Base-by-base conservation (phyloP, 208 protist genomes). In the Histomonas meleagridis region DNA sequence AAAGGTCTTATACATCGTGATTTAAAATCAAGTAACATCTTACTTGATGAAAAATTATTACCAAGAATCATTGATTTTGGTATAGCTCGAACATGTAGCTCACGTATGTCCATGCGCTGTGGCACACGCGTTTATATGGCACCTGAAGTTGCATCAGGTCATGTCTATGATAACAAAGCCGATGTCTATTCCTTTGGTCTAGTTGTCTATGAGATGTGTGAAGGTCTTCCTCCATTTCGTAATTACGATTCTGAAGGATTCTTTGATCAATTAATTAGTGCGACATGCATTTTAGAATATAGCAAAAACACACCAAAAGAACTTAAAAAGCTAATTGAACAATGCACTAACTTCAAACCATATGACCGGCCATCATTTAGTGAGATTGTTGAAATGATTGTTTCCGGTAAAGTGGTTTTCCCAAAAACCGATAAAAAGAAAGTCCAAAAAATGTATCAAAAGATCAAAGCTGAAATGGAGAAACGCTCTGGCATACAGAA, bases 31-130 rank as follows among this genome's bases (percentile, higher is more conserved):
- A 9, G 43, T 10, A 86, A 86, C 46, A 46, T 86, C 28, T 48
- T 86, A 26, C 3, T 86, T 0, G 76, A 55, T 28, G 46, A 51
- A 5, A 55, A 86, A 86, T 55, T 23, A 21, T 38, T 86, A 38
- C 76, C 76, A 55, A 43, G 55, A n/a, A 86, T 86, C 16, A 55
- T 40, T 49, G 76, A 86, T 55, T 86, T 86, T n/a, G 76, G 76
- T 55, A 86, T 26, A 65, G 60, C 60, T n/a, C 60, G 60, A 65
- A 65, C n/a, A n/a, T 65, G 7, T 65, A 32, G 21, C 16, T 10
- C 60, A 10, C 7, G 3, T 10, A n/a, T 65, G 23, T 32, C 60
- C 7, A 65, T 5, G 3, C 16, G n/a, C 16, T 32, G 16, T 65
- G 60, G 60, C 7, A 65, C 60, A 5, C 16, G 16, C 60, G n/a